Base-by-base conservation (phyloP, 371 early-diverging fungal species). In the Mucor irregularis region DNA sequence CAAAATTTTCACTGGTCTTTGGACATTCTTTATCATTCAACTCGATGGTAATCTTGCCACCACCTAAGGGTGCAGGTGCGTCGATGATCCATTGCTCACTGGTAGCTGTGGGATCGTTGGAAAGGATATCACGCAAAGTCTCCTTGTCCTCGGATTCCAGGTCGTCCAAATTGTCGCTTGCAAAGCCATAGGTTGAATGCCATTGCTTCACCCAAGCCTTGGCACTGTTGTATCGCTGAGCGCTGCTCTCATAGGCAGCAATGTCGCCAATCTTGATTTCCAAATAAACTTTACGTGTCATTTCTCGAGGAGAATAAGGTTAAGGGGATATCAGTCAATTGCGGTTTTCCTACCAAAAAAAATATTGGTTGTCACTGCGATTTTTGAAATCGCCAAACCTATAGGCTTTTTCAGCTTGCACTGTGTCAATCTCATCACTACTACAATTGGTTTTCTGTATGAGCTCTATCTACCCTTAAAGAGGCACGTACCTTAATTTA, bases 1-100 rank as follows among this genome's bases (percentile, higher is more conserved):
- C 45, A 61, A 90, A 87, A 58, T 87, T 88, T 16, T 79, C 78
- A 43, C 76, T 61, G 1, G 87, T 80, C 53, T 87, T 88, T 42
- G 90, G 90, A 47, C 81, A 81, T 2, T 69, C 71, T 37, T 75
- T 65, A 9, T 71, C 57, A 58, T 67, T 74, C 19, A 87, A 64
- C 16, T 71, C 69, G 53, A 87, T 61, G 3, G 72, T 63, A 6
- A 87, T 37, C 10, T 74, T 73, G 2, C 85, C 82, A 11, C 82
- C 81, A 2, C 56, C 70, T 5, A 79, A 62, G 7, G 74, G 67
- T 3, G 53, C 51, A 16, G 78, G 79, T 16, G 63, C 61, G 28
- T 66, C 74, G 17, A 80, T 47, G 2, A 64, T 53, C 48, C 66
- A 67, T 34, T 74, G 30, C 59, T 78, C 55, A 47, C 51, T 59